A percentile compares a stretch with the other conserved stretches of the same genome.
phyloP scores from a whole-genome alignment of 495 filamentous ascomycete species.

The Penicillium dipodomyicola region DNA sequence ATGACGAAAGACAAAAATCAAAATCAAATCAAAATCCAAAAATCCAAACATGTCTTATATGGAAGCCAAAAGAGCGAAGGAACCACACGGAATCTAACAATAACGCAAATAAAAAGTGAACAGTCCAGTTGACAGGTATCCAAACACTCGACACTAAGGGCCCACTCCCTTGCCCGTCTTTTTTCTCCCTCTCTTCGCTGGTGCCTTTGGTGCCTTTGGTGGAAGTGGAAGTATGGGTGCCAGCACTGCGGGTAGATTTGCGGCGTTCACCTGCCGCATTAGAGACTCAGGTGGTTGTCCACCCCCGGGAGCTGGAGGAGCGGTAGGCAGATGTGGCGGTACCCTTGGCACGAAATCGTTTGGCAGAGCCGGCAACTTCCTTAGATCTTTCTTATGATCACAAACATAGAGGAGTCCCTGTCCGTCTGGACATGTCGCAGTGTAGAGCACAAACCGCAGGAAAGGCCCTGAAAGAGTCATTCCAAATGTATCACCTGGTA shows the following conservation, averaged over 20 bases:
- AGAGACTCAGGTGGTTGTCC: neutral
- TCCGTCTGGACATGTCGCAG: slow-evolving; percentile 1
- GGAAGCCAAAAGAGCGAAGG: neutral
- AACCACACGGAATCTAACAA: neutral
- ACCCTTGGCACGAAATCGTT: neutral
- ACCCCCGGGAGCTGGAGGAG: neutral
- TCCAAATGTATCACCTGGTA: neutral
- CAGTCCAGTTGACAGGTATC: neutral
- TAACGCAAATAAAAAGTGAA: neutral
- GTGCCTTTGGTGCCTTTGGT: neutral
- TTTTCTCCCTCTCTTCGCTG: neutral
- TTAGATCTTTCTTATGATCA: neutral
- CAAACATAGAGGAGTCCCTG: neutral
- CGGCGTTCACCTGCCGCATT: neutral
- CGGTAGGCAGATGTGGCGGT: neutral
- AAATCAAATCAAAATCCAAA: neutral
- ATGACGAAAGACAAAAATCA: neutral
- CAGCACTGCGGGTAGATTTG: too few relatives aligned
- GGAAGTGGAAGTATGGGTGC: too few relatives aligned
- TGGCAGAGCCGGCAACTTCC: neutral
- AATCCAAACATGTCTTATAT: neutral
- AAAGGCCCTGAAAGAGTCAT: slow-evolving; percentile 2
- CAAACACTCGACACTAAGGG: neutral
- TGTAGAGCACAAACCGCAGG: neutral
- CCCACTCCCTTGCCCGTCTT: neutral